Evolutionary conservation across 805 yeast species (phyloP), one percentile per base, ranked within the genome.

Genomic region (Candida jianshihensis): DNA sequence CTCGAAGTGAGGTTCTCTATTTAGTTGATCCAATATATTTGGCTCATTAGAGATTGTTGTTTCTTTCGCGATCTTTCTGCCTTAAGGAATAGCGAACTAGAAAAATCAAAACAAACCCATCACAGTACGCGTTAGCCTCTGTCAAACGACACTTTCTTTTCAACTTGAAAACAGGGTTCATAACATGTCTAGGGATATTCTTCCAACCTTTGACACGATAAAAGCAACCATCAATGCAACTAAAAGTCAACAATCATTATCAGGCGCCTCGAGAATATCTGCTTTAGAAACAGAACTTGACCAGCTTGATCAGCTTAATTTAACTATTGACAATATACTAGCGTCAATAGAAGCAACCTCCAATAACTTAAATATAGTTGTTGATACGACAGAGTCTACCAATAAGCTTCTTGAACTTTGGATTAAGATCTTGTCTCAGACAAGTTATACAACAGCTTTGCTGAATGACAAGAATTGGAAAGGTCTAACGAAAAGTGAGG

Each of bases 361-460:
- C 3, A 14, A 20, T 3, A 50, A 50, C 26, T 15, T 51, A 9
- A 47, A 44, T 6, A 33, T 31, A 4, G 33, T 48, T 1, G 26
- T 48, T 4, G 30, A 38, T 8, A 66, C 77, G 5, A 64, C 75
- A 30, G 65, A 63, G 27, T 66, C 68, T 21, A 68, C 79, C 0
- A 66, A 72, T 37, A 60, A 61, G 19, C 57, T 79, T 19, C 54
- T 79, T 18, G 78, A 73, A 38, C 65, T 75, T 17, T 79, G 83
- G 83, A 68, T 73, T 35, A 64, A 70, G 42, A 76, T 79, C 33
- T 64, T 78, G 16, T 75, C 81, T 13, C 83, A 78, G 47, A 72
- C 81, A 17, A 70, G 71, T 25, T 73, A 75, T 47, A 71, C 79
- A 4, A 61, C 66, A 19, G 65, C 68, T 9, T 52, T 74, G 15